Conservation (phyloP, 106 monocot species). For the Dendrobium catenatum region DNA sequence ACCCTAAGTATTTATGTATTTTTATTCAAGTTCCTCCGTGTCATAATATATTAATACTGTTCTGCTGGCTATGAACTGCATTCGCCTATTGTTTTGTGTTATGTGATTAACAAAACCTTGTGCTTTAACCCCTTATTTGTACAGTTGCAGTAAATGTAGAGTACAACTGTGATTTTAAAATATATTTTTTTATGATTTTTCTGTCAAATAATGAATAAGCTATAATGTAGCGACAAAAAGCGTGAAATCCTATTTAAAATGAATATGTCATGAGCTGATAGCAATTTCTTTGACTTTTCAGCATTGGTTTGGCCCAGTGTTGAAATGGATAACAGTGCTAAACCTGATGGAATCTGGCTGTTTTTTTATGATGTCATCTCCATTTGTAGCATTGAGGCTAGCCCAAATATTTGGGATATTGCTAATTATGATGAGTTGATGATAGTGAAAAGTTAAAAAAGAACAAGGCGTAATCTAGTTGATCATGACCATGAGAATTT, state of each 20-base stretch:
- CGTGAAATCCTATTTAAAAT: not conserved
- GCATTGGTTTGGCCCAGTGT: not conserved
- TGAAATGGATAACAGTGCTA: not conserved
- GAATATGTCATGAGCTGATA: not conserved
- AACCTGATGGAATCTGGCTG: no score
- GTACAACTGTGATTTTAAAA: not conserved
- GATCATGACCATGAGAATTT: no score
- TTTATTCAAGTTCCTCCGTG: not conserved
- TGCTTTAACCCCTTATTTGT: not conserved
- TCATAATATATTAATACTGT: not conserved
- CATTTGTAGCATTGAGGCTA: no score
- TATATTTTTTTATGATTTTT: not conserved
- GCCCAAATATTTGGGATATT: no score
- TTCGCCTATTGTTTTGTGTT: not conserved
- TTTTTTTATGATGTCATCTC: no score
- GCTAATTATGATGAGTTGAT: no score
- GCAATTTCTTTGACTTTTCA: not conserved
- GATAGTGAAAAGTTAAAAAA: no score
- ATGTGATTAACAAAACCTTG: not conserved
- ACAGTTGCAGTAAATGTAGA: not conserved
- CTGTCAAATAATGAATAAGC: not conserved
- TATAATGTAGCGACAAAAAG: not conserved
- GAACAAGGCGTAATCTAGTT: no score
- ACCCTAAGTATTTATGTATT: not conserved
- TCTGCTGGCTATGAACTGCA: not conserved